Conservation (phyloP, 1,139 yeast species). For the Eremothecium gossypii region DNA sequence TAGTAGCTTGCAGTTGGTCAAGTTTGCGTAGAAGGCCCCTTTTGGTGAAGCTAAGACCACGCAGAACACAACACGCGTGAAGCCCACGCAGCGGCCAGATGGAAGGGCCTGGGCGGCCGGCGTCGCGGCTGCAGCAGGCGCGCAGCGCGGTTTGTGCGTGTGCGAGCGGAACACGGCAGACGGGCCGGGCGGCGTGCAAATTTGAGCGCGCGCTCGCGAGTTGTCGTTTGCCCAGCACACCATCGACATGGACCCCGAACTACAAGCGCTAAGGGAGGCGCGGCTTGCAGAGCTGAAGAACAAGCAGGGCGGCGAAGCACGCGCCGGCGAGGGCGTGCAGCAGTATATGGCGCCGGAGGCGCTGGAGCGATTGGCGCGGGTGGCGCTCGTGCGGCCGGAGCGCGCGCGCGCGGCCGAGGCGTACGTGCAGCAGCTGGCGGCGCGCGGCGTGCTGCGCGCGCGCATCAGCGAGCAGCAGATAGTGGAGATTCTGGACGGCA, state of each 20-base stretch:
- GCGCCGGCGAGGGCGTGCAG: conserved; percentile 36
- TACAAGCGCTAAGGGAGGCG: conserved; percentile 83
- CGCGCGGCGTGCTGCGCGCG: conserved; percentile 65
- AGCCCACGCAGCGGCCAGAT: too few relatives aligned
- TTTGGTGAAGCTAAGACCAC: too few relatives aligned
- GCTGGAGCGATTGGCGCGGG: conserved; percentile 78
- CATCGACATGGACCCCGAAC: conserved; percentile 50
- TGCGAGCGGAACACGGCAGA: too few relatives aligned
- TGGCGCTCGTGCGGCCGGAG: conserved; percentile 82
- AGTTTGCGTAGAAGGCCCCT: not conserved
- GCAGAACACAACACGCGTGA: too few relatives aligned
- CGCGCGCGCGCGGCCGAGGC: conserved; percentile 88
- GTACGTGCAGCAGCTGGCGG: conserved; percentile 62
- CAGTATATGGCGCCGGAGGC: conserved; percentile 76
- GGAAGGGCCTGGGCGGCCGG: too few relatives aligned
- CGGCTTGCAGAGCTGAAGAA: conserved; percentile 73
- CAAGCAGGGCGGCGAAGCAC: conserved; percentile 33
- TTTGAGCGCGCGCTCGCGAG: too few relatives aligned
- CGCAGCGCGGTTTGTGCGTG: too few relatives aligned
- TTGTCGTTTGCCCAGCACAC: not conserved
- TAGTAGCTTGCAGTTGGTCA: not conserved
- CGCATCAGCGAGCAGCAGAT: conserved; percentile 72
- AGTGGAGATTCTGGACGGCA: conserved; percentile 72
- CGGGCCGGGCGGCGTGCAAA: too few relatives aligned
- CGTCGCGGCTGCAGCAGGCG: too few relatives aligned